A percentile compares a stretch with the other conserved stretches of the same genome.
Conservation (phyloP, 345 rosid genomes). For the Viola odorata region DNA sequence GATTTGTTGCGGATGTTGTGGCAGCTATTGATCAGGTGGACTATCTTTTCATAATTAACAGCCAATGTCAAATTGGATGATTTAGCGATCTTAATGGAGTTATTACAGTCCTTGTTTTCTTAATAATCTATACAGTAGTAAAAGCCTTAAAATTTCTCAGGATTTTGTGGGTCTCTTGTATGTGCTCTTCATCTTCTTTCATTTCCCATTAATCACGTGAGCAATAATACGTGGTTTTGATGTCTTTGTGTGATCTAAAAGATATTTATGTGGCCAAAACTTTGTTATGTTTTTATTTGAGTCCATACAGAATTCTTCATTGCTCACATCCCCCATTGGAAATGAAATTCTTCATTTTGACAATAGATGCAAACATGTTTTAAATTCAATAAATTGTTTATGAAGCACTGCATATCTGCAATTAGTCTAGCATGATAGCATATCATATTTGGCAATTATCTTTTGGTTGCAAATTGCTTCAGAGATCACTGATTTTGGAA, state of each 20-base stretch:
- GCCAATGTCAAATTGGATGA: not conserved
- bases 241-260: not conserved
- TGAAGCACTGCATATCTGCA: too few relatives aligned
- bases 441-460: not conserved
- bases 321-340: not conserved
- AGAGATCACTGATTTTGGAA: not conserved
- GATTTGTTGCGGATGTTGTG: conserved; percentile 93
- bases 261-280: not conserved
- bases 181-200: not conserved
- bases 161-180: not conserved
- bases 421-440: too few relatives aligned
- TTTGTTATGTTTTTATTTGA: conserved; percentile 6
- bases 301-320: not conserved
- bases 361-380: too few relatives aligned
- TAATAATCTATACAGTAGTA: not conserved
- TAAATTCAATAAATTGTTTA: too few relatives aligned
- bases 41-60: not conserved
- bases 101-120: too few relatives aligned
- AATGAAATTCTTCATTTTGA: too few relatives aligned
- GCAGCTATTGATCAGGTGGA: conserved; percentile 98
- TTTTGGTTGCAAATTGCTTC: not conserved
- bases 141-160: not conserved
- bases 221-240: not conserved
- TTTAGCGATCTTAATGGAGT: too few relatives aligned
- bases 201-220: not conserved